A percentile compares a stretch with the other conserved stretches of the same genome.
These are phyloP conservation scores for Sindora glabra DNA, from an alignment of 306 rosid genomes.

Conservation along the genomic window DNA sequence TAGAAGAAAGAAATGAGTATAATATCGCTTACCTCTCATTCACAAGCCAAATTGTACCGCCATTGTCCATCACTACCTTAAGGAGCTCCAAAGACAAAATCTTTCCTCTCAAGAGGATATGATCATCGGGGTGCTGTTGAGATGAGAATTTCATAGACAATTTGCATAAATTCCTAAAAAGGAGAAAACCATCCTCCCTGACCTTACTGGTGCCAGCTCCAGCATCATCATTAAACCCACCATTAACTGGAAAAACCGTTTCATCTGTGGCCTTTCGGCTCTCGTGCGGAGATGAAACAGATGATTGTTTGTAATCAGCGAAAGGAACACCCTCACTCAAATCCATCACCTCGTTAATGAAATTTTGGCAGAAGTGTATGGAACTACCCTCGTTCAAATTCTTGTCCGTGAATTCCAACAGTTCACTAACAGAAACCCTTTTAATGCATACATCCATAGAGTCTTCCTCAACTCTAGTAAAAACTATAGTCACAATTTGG, in stretches of 20 bases:
- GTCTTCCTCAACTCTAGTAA: slow-evolving; percentile 73
- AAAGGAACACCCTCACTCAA: slow-evolving; percentile 49
- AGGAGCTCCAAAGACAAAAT: slow-evolving; percentile 93
- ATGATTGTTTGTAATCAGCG: slow-evolving; percentile 5
- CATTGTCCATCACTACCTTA: slow-evolving; percentile 85
- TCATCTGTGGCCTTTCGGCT: slow-evolving; percentile 29
- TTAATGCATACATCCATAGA: slow-evolving; percentile 40
- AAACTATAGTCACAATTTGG: slow-evolving; percentile 81
- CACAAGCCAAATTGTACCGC: slow-evolving; percentile 65
- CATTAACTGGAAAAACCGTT: slow-evolving; percentile 2
- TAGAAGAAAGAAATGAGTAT: neutral
- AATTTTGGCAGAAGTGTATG: slow-evolving; percentile 67
- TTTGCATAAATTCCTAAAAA: slow-evolving; percentile 87
- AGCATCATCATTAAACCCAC: slow-evolving; percentile 32
- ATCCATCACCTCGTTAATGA: slow-evolving; percentile 79
- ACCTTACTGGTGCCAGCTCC: slow-evolving; percentile 64
- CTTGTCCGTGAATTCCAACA: slow-evolving; percentile 91
- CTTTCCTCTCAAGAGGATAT: slow-evolving; percentile 90
- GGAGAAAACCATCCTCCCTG: slow-evolving; percentile 84
- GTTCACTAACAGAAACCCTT: slow-evolving; percentile 60
- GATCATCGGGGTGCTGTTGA: slow-evolving; percentile 84
- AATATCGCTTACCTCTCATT: slow-evolving; percentile 77
- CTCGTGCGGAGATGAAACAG: slow-evolving; percentile 1
- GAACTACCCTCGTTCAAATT: slow-evolving; percentile 94
- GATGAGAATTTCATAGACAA: slow-evolving; percentile 94